Evolutionary conservation across 495 filamentous ascomycete species (phyloP).

Genomic region (Penicillium coffeae): DNA sequence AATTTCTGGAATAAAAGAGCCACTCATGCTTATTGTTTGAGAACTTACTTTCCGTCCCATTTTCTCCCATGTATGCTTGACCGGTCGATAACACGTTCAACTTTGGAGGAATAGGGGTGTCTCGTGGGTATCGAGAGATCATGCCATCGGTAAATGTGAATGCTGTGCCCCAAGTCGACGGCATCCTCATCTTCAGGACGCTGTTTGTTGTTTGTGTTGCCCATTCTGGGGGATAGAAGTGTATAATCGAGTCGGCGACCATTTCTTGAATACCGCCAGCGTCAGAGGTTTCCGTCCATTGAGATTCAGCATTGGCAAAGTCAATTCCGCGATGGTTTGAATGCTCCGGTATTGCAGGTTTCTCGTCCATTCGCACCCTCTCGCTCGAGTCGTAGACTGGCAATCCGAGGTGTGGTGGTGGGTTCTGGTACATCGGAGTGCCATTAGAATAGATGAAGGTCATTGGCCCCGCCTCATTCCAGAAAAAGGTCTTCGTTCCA

Average conservation of each 20-base stretch:
- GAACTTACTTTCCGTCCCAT: neutral
- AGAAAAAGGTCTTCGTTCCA: neutral
- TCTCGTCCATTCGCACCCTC: neutral
- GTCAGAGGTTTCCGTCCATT: neutral
- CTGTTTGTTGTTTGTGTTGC: neutral
- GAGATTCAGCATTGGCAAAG: neutral
- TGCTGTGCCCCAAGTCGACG: neutral
- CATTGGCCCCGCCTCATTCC: neutral
- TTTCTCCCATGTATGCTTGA: neutral
- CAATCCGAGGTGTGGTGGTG: neutral
- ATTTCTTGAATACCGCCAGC: neutral
- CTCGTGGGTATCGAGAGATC: neutral
- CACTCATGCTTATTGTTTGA: no score
- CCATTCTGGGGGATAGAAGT: neutral
- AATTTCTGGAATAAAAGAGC: neutral
- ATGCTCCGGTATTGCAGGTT: neutral
- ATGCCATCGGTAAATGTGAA: neutral
- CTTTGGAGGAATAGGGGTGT: neutral
- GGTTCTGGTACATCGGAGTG: neutral
- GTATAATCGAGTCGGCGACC: neutral
- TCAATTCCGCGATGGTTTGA: neutral
- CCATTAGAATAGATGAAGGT: neutral
- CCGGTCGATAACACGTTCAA: neutral
- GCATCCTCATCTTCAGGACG: neutral
- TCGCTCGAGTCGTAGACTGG: neutral